These are phyloP conservation scores for Pythium periplocum DNA, from an alignment of 352 stramenopile genomes.

Conservation along the genomic window DNA sequence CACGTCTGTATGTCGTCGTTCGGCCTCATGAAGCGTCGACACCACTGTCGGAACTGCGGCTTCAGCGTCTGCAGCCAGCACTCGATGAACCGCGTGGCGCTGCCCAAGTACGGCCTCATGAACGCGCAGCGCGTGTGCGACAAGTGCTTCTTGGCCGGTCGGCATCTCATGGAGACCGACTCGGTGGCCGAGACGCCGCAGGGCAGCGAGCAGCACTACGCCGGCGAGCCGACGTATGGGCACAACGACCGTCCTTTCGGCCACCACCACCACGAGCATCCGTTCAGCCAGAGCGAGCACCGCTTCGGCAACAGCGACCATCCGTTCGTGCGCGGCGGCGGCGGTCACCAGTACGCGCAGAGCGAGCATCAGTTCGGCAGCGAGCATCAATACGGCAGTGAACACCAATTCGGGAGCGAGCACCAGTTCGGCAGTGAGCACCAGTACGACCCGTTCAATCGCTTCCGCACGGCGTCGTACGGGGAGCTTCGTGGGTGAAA, in stretches of 20 bases:
- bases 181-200: too few species aligned
- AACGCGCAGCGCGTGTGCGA: conserved; percentile 77
- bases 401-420: too few species aligned
- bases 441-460: conserved; percentile 13
- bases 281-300: too few species aligned
- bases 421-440: conserved; percentile 12
- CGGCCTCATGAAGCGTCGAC: conserved; percentile 64
- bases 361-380: too few species aligned
- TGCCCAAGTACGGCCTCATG: conserved; percentile 65
- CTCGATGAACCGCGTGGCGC: conserved; percentile 71
- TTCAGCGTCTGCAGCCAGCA: conserved; percentile 69
- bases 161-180: conserved; percentile 35
- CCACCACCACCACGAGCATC: too few species aligned
- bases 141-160: conserved; percentile 69
- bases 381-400: too few species aligned
- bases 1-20: conserved; percentile 61
- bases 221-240: too few species aligned
- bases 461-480: conserved; percentile 4
- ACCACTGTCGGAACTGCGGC: conserved; percentile 80
- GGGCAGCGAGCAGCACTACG: too few species aligned
- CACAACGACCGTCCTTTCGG: too few species aligned
- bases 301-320: too few species aligned
- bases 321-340: not conserved
- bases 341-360: conserved; percentile 4
- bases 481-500: too few species aligned